phyloP scores from a whole-genome alignment of 768 basidiomycete genomes.

The Pleurotus platypus region DNA sequence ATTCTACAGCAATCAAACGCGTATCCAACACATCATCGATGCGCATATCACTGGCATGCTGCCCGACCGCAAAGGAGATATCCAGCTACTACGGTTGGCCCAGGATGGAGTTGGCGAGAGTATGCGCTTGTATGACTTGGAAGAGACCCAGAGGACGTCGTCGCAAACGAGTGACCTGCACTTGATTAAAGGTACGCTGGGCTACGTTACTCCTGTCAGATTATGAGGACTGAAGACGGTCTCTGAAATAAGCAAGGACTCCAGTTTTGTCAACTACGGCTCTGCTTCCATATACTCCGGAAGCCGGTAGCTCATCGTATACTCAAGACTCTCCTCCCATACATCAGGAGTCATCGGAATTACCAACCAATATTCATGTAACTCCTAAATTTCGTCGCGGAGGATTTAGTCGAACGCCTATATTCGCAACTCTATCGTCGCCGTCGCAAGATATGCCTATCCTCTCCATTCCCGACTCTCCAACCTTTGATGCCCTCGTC shows the following conservation, averaged over 20 bases:
- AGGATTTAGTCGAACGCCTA: conserved; percentile 7
- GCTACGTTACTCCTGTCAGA: too few species aligned
- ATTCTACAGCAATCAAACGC: conserved; percentile 32
- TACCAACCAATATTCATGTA: background rate
- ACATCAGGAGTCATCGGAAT: background rate
- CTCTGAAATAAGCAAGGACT: background rate
- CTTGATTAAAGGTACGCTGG: too few species aligned
- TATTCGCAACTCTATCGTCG: conserved; percentile 21
- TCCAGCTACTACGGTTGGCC: conserved; percentile 35
- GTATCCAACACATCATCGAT: conserved; percentile 41
- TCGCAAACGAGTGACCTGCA: too few species aligned
- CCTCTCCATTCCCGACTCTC: conserved; percentile 20
- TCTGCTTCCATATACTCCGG: background rate
- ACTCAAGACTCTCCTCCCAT: background rate
- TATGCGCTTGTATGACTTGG: conserved; percentile 19
- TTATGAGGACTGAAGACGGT: too few species aligned
- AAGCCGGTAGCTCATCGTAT: background rate
- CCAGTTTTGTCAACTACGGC: background rate
- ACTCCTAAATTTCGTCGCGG: background rate
- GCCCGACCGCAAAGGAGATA: conserved; percentile 42
- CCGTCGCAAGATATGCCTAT: conserved; percentile 14
- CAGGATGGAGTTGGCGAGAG: conserved; percentile 45
- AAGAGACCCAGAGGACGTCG: conserved; percentile 1
- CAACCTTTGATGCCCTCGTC: conserved; percentile 14
- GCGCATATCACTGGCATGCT: conserved; percentile 43